Conservation (phyloP, 2,329 filamentous ascomycete species). For the Chaetomiaceae sp. region DNA sequence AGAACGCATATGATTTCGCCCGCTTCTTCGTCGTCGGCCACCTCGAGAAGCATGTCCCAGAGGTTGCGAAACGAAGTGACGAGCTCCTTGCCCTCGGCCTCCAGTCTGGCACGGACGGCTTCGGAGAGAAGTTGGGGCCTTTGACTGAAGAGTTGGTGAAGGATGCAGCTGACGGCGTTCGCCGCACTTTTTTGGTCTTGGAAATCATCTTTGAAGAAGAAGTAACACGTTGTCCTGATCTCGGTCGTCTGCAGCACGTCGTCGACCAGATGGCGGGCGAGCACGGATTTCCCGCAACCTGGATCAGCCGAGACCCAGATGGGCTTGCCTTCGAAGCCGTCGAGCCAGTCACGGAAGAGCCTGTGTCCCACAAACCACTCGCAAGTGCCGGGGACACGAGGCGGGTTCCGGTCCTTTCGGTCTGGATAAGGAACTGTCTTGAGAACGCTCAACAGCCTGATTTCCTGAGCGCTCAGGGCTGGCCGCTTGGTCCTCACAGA, state of each 20-base stretch:
- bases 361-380: slow-evolving; percentile 31
- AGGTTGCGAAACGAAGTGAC: slow-evolving; percentile 16
- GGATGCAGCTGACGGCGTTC: slow-evolving; percentile 25
- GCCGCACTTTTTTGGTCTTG: slow-evolving; percentile 19
- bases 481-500: neutral
- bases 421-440: slow-evolving; percentile 21
- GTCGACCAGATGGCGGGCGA: slow-evolving; percentile 29
- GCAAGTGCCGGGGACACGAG: slow-evolving; percentile 30
- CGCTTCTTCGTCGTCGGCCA: slow-evolving; percentile 1
- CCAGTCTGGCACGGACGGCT: slow-evolving; percentile 1
- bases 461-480: neutral
- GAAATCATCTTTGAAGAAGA: slow-evolving; percentile 34
- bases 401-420: slow-evolving; percentile 29
- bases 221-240: slow-evolving; percentile 29
- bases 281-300: slow-evolving; percentile 34
- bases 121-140: slow-evolving; percentile 1
- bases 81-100: slow-evolving; percentile 11
- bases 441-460: neutral
- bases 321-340: slow-evolving; percentile 4
- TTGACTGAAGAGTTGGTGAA: slow-evolving; percentile 29
- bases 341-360: slow-evolving; percentile 28
- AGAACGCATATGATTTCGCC: slow-evolving; percentile 30
- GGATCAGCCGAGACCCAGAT: slow-evolving; percentile 33
- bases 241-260: slow-evolving; percentile 23
- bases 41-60: slow-evolving; percentile 19